Percentiles rank a stretch among this genome's conserved stretches.
Evolutionary conservation across 139 green algal species (phyloP).

Genomic region (Picochlorum costavermella): DNA sequence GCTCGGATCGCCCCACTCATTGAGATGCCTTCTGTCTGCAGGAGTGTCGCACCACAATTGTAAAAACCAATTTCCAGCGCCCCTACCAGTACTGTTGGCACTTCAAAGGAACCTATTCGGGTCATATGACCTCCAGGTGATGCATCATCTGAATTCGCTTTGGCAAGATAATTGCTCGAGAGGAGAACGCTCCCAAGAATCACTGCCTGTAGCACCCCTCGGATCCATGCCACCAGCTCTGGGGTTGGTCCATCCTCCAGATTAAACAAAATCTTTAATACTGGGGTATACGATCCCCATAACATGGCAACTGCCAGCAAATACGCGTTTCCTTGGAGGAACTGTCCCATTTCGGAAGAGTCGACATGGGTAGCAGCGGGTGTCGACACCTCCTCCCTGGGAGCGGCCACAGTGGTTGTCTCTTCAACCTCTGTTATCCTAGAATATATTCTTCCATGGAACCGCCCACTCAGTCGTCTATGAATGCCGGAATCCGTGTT

Average conservation of each 20-base stretch:
- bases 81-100: neutral
- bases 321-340: constrained; percentile 12
- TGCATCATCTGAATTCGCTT: neutral
- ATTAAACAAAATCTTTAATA: constrained; percentile 15
- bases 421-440: no score
- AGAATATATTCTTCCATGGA: constrained; percentile 10
- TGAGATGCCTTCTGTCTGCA: constrained; percentile 29
- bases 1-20: constrained; percentile 24
- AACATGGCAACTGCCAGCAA: constrained; percentile 12
- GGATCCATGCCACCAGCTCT: constrained; percentile 11
- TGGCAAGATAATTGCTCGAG: neutral
- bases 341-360: neutral
- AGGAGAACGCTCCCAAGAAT: constrained; percentile 10
- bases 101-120: no score
- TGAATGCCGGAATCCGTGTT: neutral
- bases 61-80: constrained; percentile 6
- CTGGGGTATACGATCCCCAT: constrained; percentile 25
- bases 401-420: no score
- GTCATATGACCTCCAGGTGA: no score
- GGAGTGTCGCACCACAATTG: constrained; percentile 13
- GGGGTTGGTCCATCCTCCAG: constrained; percentile 10
- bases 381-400: no score
- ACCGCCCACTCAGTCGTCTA: constrained; percentile 8
- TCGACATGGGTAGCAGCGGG: neutral
- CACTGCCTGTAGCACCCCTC: constrained; percentile 15